Conservation (phyloP, 148 eudicot genomes). For the Fagopyrum esculentum region DNA sequence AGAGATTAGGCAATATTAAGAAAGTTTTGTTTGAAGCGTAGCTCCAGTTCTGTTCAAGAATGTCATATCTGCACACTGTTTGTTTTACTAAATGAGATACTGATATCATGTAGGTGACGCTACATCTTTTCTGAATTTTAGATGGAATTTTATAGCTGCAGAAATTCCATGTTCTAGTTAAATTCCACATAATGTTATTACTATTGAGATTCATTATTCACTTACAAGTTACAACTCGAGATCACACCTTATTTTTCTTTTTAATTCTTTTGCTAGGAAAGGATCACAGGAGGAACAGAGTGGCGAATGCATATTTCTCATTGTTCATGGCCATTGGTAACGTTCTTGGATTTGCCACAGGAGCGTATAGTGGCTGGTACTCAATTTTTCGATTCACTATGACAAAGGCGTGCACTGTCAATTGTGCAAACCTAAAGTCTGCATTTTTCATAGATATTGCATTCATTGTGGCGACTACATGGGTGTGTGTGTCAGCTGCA, state of each 20-base stretch:
- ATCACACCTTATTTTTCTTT: not conserved
- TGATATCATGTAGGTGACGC: not conserved
- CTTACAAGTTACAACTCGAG: not conserved
- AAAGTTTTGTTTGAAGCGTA: not conserved
- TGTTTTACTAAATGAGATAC: not conserved
- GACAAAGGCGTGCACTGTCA: conserved; percentile 53
- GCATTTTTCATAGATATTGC: conserved; percentile 66
- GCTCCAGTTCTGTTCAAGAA: not conserved
- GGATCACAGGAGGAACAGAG: conserved; percentile 91
- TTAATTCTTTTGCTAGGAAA: conserved; percentile 36
- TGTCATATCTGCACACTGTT: not conserved
- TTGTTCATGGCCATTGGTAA: conserved; percentile 95
- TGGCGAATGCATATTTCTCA: conserved; percentile 96
- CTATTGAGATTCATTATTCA: not conserved
- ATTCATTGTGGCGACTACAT: conserved; percentile 33
- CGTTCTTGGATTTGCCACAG: conserved; percentile 92
- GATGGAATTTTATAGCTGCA: not conserved
- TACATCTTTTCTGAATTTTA: not conserved
- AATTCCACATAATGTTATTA: not conserved
- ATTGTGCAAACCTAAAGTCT: conserved; percentile 92
- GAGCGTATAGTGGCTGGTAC: conserved; percentile 77
- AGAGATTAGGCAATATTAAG: not conserved
- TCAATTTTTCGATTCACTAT: conserved; percentile 68
- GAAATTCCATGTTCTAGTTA: not conserved
- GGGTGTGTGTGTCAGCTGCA: conserved; percentile 33